Evolutionary conservation across 768 basidiomycete species (phyloP), one percentile per base, ranked within the genome.

Genomic region (Tricholoma flavovirens): DNA sequence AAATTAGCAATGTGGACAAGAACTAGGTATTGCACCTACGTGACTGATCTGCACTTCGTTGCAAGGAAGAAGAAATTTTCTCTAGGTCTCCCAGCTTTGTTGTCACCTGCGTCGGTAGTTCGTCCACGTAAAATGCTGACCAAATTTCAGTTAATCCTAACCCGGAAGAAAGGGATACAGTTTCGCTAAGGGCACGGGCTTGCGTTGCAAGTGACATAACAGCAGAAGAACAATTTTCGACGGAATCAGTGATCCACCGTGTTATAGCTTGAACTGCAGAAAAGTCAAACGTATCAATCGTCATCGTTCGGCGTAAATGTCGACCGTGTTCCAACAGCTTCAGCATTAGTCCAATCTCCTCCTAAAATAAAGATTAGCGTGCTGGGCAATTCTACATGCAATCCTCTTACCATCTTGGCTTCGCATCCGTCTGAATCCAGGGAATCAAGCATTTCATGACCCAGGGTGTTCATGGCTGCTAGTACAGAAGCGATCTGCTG

Each of bases 71-170:
- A 32, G 67, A 62, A 15, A 68, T 54, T 11, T 62, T 52, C 32
- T 70, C 68, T 1, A 74, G 49, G 8, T 53, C 52, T 5, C 52
- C 49, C 36, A 71, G 30, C 17, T 58, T 51, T n/a, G 55, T 17
- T 4, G 56, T 24, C 11, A 61, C 49, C 14, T 57, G 26, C 35
- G 56, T n/a, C 7, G 66, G 50, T 15, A 60, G 53, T 32, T 65
- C 59, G 14, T 68, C 68, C 21, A 67, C 43, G 26, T 69, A 76
- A 54, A 85, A 68, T 5, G 66, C 67, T 11, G 76, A 73, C 93
- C 93, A 96, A 33, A 96, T 81, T 19, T 84, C 76, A 17, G 79
- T 71, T 66, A 94, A 72, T 21, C 87, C 88, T 22, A 83, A 74
- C 4, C 95, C 94, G n/a, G 82, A 79, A 6, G 83, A 82, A 14